Evolutionary conservation across 2,329 filamentous ascomycete species (phyloP), one percentile per base, ranked within the genome.

Genomic region (Colletotrichum brevisporum): DNA sequence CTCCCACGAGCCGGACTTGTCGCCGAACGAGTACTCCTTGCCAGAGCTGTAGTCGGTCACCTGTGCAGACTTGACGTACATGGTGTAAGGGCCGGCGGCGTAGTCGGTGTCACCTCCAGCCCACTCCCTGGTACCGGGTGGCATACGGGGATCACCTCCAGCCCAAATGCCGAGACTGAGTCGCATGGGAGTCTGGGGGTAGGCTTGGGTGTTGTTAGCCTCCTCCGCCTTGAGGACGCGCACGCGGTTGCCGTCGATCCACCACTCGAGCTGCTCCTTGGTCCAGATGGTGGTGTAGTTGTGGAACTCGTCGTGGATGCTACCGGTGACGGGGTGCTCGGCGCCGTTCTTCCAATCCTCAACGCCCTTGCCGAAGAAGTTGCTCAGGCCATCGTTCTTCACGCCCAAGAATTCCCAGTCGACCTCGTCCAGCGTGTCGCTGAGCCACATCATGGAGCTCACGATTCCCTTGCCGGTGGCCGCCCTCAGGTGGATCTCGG

Each of bases 331-430:
- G 10, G 81, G 78, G 75, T 92, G 86, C 78, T 89, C 88, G 51
- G 83, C 84, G 71, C 88, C 92, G 71, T 92, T 90, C 74, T 89
- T 85, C 80, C 84, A 77, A 83, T 92, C 78, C 80, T 89, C 83
- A 82, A 80, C 84, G 56, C 92, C 93, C 83, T 95, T 94, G 78
- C 92, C 91, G 75, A 92, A 95, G 81, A 91, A 95, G 83, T 95
- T 95, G 73, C 89, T 91, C 74, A 92, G 86, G 9, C 88, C 91
- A 16, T 84, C 88, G 63, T 83, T 80, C 76, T 93, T 91, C 65
- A 86, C 86, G 53, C 93, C 93, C 67, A 94, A 86, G 76, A 93
- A 92, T 77, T 96, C 93, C 89, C 93, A 95, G 77, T 97, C 94
- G 48, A 97, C 90, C 81, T 97, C 94, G 78, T 97, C 94, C 15